Percentiles rank a stretch among this genome's conserved stretches.
Conservation (phyloP, 108 stramenopile genomes). For the Mediolabrus comicus region DNA sequence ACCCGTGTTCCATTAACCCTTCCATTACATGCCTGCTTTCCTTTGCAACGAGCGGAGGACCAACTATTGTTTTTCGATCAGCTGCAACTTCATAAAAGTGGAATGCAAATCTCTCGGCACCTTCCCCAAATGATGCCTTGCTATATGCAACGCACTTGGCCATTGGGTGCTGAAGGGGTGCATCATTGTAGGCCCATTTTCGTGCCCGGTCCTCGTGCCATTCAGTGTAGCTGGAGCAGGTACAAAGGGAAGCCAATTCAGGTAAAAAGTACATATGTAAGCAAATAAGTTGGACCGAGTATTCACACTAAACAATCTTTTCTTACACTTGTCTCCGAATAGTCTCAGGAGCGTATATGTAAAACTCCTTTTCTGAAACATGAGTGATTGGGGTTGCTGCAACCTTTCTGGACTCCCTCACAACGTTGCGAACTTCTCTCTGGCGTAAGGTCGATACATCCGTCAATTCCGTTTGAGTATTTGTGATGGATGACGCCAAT, state of each 20-base stretch:
- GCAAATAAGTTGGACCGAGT: too few species aligned
- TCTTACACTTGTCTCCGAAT: too few species aligned
- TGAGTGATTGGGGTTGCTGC: too few species aligned
- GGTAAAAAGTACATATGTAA: background rate
- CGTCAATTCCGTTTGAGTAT: background rate
- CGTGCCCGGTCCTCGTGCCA: background rate
- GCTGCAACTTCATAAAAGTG: slow-evolving; percentile 23
- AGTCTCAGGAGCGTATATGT: too few species aligned
- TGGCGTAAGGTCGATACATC: too few species aligned
- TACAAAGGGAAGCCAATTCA: background rate
- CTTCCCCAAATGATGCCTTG: slow-evolving; percentile 11
- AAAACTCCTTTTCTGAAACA: too few species aligned
- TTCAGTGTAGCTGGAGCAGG: background rate
- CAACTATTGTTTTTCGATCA: slow-evolving; percentile 19
- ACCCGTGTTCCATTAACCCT: too few species aligned
- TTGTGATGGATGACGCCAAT: background rate
- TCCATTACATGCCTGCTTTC: slow-evolving; percentile 1
- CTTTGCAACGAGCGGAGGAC: slow-evolving; percentile 13
- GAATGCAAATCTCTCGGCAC: slow-evolving; percentile 13
- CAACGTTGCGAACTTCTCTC: too few species aligned
- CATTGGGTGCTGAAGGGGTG: slow-evolving; percentile 9
- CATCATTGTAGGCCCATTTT: background rate
- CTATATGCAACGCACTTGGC: slow-evolving; percentile 11
- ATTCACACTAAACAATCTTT: too few species aligned
- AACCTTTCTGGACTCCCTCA: too few species aligned